A percentile compares a stretch with the other conserved stretches of the same genome.
Evolutionary conservation across 768 basidiomycete species (phyloP).

Genomic region (Boletus subparvulus): DNA sequence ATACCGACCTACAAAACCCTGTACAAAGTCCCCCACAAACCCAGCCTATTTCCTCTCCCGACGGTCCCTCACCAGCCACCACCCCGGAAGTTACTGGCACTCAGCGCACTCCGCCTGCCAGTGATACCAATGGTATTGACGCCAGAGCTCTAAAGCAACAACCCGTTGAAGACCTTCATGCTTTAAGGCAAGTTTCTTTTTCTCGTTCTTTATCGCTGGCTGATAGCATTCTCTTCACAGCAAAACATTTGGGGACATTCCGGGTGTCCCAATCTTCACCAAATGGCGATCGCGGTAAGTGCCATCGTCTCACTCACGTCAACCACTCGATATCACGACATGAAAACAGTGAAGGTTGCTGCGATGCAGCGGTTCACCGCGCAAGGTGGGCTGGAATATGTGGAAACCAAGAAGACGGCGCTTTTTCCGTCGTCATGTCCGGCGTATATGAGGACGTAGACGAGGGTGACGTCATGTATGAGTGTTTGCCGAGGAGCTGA

Average conservation of each 20-base stretch:
- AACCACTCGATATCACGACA: background rate
- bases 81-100: too few relatives aligned
- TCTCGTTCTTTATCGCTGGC: background rate
- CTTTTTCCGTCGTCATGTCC: slow-evolving; percentile 22
- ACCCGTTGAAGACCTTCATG: too few relatives aligned
- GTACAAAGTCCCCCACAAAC: too few relatives aligned
- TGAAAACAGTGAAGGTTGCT: slow-evolving; percentile 10
- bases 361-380: slow-evolving; percentile 20
- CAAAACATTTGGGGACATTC: slow-evolving; percentile 26
- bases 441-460: slow-evolving; percentile 23
- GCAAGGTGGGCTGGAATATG: slow-evolving; percentile 15
- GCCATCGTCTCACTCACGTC: too few relatives aligned
- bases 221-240: slow-evolving; percentile 5
- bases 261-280: slow-evolving; percentile 22
- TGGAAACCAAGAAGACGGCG: slow-evolving; percentile 13
- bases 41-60: too few relatives aligned
- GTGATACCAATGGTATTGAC: too few relatives aligned
- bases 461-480: slow-evolving; percentile 28
- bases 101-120: too few relatives aligned
- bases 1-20: too few relatives aligned
- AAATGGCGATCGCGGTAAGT: slow-evolving; percentile 20
- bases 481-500: background rate
- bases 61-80: too few relatives aligned
- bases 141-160: too few relatives aligned
- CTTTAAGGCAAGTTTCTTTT: too few relatives aligned